Percentiles rank a stretch among this genome's conserved stretches.
Conservation (phyloP, 768 basidiomycete genomes). For the Butyriboletus loyo region DNA sequence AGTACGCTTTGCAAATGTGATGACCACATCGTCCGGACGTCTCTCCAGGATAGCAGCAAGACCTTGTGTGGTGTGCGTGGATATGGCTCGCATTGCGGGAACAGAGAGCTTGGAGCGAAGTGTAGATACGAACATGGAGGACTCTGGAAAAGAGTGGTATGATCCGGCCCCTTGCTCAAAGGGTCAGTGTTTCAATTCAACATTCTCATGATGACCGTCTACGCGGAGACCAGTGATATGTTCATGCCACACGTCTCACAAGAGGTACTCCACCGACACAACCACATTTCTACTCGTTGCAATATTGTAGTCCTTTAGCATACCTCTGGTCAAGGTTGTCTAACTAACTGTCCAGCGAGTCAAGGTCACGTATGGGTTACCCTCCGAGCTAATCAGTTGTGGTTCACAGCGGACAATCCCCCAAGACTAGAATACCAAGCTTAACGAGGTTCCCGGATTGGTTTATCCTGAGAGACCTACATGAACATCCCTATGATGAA, state of each 20-base stretch:
- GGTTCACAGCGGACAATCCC: neutral
- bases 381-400: neutral
- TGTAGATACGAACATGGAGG: conserved; percentile 17
- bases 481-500: neutral
- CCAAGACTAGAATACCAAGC: neutral
- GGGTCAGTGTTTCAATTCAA: neutral
- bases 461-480: neutral
- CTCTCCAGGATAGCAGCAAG: conserved; percentile 58
- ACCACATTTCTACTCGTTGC: neutral
- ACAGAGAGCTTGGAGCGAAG: conserved; percentile 12
- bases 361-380: neutral
- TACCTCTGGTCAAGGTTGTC: neutral
- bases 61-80: conserved; percentile 39
- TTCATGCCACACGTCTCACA: conserved; percentile 1
- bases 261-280: neutral
- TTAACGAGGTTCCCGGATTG: neutral
- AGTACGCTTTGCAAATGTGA: conserved; percentile 88
- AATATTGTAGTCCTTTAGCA: neutral
- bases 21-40: conserved; percentile 81
- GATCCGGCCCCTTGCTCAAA: conserved; percentile 1
- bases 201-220: conserved; percentile 2
- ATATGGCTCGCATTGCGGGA: conserved; percentile 24
- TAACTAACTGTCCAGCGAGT: neutral
- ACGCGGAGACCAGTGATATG: neutral
- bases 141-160: neutral